Base-by-base conservation (phyloP, 345 rosid species). In the Moricandia moricandioides region DNA sequence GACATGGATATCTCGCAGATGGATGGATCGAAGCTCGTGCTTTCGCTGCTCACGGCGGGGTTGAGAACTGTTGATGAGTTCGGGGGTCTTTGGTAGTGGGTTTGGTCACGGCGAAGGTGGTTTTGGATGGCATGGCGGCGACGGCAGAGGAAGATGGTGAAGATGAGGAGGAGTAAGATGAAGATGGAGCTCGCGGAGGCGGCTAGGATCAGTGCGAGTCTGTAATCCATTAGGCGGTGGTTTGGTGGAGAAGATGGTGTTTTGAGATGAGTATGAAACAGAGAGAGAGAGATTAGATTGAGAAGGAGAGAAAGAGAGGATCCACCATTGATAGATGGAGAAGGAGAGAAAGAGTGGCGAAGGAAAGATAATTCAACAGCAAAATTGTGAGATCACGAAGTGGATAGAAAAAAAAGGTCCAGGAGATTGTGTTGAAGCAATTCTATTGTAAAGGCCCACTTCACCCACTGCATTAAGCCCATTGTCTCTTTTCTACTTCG, bases 1-100 rank as follows among this genome's bases (percentile, higher is more conserved):
- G 71, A 83, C 91, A 91, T 89, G 80, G 97, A 87, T 83, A 88
- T 72, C 57, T 75, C 82, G 40, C 52, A 33, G 8, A 91, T 75
- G 2, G 81, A 81, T 0, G 93, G 88, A 69, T 94, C 97, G 40
- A 87, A 94, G 34, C 84, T 54, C 9, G 85, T 85, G 80, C 83
- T 88, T 26, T 85, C 84, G 17, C 8, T 45, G 52, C 7, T 45
- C 52, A n/a, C 52, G 52, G 52, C 52, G 17, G 52, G 52, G 52
- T 45, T 45, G 52, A 45, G 52, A 6, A 16, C 52, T 45, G 52
- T 45, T n/a, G 52, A 45, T n/a, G 52, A 45, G 52, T 45, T 45
- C 1, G 17, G 52, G 13, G 35, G 35, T 45, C 17, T 13, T 45
- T n/a, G 49, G 34, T 58, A 39, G 39, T 30, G 52, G 17, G 17